A percentile compares a stretch with the other conserved stretches of the same genome.
These are phyloP conservation scores for Selaginella tamariscina DNA, from an alignment of 75 land plant genomes.

Conservation along the genomic window DNA sequence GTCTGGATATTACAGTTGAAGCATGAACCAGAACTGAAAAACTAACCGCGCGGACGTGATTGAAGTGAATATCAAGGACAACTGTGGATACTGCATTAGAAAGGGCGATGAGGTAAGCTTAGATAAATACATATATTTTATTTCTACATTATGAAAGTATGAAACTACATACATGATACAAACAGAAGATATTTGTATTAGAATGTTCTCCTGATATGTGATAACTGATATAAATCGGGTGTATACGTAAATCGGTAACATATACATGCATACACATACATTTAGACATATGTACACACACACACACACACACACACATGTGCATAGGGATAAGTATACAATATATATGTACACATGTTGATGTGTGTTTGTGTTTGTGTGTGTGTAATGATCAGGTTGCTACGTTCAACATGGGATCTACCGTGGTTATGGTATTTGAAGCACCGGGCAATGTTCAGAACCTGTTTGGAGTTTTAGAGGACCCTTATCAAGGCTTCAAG, in stretches of 20 bases:
- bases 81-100: constrained; percentile 20
- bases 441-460: constrained; percentile 39
- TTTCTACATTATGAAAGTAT: too few relatives aligned
- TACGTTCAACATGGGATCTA: constrained; percentile 90
- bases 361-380: not conserved
- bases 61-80: not conserved
- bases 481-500: constrained; percentile 33
- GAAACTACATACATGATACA: too few relatives aligned
- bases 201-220: too few relatives aligned
- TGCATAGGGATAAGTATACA: too few relatives aligned
- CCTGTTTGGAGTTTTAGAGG: constrained; percentile 1
- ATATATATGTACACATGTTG: not conserved
- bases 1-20: constrained; percentile 59
- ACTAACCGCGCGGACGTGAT: constrained; percentile 50
- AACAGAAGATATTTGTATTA: too few relatives aligned
- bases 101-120: constrained; percentile 82
- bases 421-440: constrained; percentile 87
- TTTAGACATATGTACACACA: too few relatives aligned
- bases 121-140: not conserved
- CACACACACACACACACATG: too few relatives aligned
- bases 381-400: too few relatives aligned
- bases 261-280: too few relatives aligned
- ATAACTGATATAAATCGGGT: too few relatives aligned
- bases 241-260: too few relatives aligned
- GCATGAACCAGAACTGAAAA: constrained; percentile 67